Base-by-base conservation (phyloP, 2,329 filamentous ascomycete species). In the Setomelanomma holmii region DNA sequence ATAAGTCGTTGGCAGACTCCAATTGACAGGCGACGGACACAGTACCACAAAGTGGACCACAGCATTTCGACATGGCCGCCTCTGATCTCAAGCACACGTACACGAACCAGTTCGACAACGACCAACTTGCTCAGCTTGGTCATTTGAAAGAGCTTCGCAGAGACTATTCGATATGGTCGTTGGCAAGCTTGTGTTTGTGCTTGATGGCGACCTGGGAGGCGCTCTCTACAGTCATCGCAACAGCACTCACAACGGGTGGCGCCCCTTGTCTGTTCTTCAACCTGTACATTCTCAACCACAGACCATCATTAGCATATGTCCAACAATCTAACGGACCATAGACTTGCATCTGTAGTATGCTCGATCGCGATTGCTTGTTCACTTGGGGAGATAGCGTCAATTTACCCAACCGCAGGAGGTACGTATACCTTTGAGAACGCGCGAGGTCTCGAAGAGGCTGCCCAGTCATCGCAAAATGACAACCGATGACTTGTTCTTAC, bases 301-400 rank as follows among this genome's bases (percentile, higher is more conserved):
- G 14, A 30, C 5, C 14, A 8, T 10, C 27, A 14, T 8, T 14
- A 30, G 27, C 3, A 30, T 30, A 14, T n/a, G n/a, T n/a, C n/a
- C 5, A 33, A 7, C 5, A 14, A n/a, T 4, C 7, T 30, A 49
- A 19, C 51, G 22, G 24, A 12, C 4, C n/a, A 17, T 34, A 80
- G 77, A 42, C 64, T 80, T 3, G 68, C 79, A 2, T 74, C 78
- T 0, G 75, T 80, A 23, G 36, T 78, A 7, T 76, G 75, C 67
- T 87, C 88, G 59, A 70, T 88, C 56, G 89, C 86, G 68, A 85
- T 90, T 33, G 87, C 87, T n/a, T 76, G 82, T 4, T 89, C 86
- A 17, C 79, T 90, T 16, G 85, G 85, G 55, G 88, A 90, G 75
- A 88, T 90, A 64, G 89, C 87, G 48, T 87, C 84, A 56, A 84